phyloP scores from a whole-genome alignment of 2,329 filamentous ascomycete genomes.

The Hymenotorrendiella dingleyae region DNA sequence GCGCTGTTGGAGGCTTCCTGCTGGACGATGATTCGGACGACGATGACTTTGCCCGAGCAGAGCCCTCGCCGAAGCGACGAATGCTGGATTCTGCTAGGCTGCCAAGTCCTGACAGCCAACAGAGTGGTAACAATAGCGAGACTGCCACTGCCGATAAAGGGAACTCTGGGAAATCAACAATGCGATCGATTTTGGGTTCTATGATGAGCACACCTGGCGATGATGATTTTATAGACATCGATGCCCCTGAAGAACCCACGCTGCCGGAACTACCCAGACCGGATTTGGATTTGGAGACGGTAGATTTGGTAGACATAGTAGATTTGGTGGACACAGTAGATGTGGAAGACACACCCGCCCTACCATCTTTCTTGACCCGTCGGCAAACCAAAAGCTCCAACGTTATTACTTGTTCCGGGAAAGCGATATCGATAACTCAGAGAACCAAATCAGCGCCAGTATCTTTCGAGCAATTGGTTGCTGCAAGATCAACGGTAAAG shows the following conservation, averaged over 20 bases:
- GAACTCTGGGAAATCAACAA: not conserved
- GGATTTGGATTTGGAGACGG: no score
- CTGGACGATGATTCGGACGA: slow-evolving; percentile 39
- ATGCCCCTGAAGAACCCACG: not conserved
- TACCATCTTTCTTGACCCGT: slow-evolving; percentile 22
- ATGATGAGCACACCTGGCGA: not conserved
- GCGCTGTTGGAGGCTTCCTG: slow-evolving; percentile 39
- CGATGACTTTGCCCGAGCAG: slow-evolving; percentile 24
- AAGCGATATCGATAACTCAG: slow-evolving; percentile 47
- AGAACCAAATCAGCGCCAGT: slow-evolving; percentile 41
- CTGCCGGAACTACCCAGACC: not conserved
- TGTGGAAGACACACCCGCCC: slow-evolving; percentile 1
- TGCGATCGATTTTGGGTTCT: slow-evolving; percentile 3
- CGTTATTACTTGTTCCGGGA: slow-evolving; percentile 39
- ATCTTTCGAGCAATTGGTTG: slow-evolving; percentile 62
- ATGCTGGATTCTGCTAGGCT: slow-evolving; percentile 34
- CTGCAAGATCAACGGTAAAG: slow-evolving; percentile 59
- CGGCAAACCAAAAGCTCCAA: slow-evolving; percentile 16
- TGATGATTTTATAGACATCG: not conserved
- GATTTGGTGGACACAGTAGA: no score
- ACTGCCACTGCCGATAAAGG: slow-evolving; percentile 6
- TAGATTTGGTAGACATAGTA: no score
- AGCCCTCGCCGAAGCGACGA: slow-evolving; percentile 38
- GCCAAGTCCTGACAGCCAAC: slow-evolving; percentile 6
- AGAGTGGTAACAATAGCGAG: not conserved